Evolutionary conservation across 176 grass and related monocot genomes (phyloP).

Genomic region (Pharus latifolius): DNA sequence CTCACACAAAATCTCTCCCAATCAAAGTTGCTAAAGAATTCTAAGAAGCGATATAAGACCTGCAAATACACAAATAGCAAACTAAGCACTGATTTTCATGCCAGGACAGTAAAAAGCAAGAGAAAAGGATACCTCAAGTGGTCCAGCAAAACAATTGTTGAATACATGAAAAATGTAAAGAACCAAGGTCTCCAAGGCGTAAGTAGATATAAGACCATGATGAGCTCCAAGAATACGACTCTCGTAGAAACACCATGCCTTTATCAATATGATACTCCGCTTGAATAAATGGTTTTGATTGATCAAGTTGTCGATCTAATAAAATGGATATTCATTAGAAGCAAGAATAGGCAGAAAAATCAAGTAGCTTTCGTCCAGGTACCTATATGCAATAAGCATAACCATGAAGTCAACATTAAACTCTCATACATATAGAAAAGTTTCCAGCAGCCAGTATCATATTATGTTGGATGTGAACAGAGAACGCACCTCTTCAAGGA

Average conservation of each 20-base stretch:
- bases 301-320: conserved; percentile 68
- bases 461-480: conserved; percentile 10
- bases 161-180: conserved; percentile 97
- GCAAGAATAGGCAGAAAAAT: conserved; percentile 20
- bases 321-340: conserved; percentile 31
- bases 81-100: conserved; percentile 12
- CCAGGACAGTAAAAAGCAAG: conserved; percentile 1
- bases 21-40: conserved; percentile 97
- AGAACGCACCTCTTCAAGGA: conserved; percentile 74
- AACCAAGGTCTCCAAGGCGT: conserved; percentile 93
- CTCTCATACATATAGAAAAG: neutral
- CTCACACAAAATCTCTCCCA: conserved; percentile 91
- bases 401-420: neutral
- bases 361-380: neutral
- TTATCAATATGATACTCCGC: conserved; percentile 94
- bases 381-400: conserved; percentile 6
- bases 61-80: conserved; percentile 28
- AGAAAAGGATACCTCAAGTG: conserved; percentile 69
- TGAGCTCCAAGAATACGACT: conserved; percentile 97
- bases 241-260: conserved; percentile 98
- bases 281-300: conserved; percentile 81
- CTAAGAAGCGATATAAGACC: conserved; percentile 91
- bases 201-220: conserved; percentile 99
- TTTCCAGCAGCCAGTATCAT: neutral
- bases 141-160: conserved; percentile 79